phyloP scores from a whole-genome alignment of 805 yeast species.

The Grigorovia transvaalensis region DNA sequence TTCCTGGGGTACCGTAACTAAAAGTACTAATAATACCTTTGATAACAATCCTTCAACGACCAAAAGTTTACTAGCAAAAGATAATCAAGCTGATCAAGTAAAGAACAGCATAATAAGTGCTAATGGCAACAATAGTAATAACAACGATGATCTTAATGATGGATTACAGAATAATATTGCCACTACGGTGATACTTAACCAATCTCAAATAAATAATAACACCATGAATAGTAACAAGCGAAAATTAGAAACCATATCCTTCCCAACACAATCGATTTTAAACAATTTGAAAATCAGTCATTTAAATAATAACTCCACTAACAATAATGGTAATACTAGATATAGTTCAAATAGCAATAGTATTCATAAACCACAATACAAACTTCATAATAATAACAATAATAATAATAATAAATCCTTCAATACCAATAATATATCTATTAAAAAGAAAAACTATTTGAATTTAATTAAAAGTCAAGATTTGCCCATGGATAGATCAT shows the following conservation, averaged over 20 bases:
- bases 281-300: background rate
- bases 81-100: background rate
- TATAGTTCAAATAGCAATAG: background rate
- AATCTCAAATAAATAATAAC: background rate
- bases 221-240: background rate
- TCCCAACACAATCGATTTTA: background rate
- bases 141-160: background rate
- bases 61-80: background rate
- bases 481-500: constrained; percentile 24
- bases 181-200: background rate
- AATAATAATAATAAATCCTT: background rate
- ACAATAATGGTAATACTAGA: background rate
- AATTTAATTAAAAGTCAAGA: constrained; percentile 19
- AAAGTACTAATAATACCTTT: background rate
- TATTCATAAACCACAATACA: background rate
- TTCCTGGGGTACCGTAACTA: constrained; percentile 7
- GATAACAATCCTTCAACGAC: background rate
- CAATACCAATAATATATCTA: background rate
- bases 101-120: too few relatives aligned
- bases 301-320: background rate
- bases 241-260: background rate
- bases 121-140: too few relatives aligned
- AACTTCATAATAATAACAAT: background rate
- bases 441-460: constrained; percentile 1
- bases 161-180: background rate